Evolutionary conservation across 1,284 basidiomycete species (phyloP), one percentile per base, ranked within the genome.

Genomic region (Athelia psychrophila): DNA sequence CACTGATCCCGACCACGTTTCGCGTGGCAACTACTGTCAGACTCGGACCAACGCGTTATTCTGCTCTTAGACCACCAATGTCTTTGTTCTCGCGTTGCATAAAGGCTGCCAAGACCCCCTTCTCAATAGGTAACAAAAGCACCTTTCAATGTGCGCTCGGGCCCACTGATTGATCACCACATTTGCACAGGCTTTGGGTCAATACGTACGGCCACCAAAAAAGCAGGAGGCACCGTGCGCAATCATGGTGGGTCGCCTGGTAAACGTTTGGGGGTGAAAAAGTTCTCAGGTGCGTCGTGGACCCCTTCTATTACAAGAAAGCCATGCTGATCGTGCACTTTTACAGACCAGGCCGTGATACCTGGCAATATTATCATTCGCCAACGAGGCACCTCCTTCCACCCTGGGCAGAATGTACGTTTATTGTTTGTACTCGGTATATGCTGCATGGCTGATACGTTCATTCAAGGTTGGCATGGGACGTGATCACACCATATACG

Each of bases 301-400:
- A 44, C 33, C 46, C 47, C 15, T 48, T n/a, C 24, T 35, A 54
- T 23, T 52, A 10, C 45, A 46, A 55, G 30, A 23, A 38, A 47
- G 24, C 35, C 55, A 72, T 46, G 19, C 53, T 54, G 30, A 58
- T 49, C 33, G 2, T 20, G n/a, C n/a, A n/a, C 15, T 49, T 32
- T 48, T 47, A 18, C 58, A 90, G 94, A 95, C 67, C 85, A 97
- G 71, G 82, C 79, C 67, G 94, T 97, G 18, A 81, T 92, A 25
- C 91, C 94, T 9, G 95, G 95, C 46, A 92, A 95, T 72, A 96
- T 98, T 61, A 90, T 98, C 63, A 84, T 97, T 35, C 83, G 95
- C 47, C 95, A 98, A 70, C 81, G 95, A 57, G 95, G 95, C 10
- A 86, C 88, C 1, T 77, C 86, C 50, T 95, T 95, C 72, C 92